A percentile compares a stretch with the other conserved stretches of the same genome.
phyloP scores from a whole-genome alignment of 202 grass and related monocot genomes.

The Elaeis oleifera region DNA sequence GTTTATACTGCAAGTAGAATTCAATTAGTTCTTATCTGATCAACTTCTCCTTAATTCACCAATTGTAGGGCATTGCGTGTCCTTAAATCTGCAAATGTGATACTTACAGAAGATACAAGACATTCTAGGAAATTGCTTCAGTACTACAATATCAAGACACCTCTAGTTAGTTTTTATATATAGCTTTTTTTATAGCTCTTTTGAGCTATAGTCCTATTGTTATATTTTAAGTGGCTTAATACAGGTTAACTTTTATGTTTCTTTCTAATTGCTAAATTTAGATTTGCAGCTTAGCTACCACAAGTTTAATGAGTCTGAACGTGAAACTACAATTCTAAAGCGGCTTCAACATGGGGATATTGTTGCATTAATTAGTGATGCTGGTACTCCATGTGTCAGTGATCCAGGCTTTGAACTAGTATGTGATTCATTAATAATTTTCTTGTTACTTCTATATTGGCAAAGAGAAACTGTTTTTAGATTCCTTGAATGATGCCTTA shows the following conservation, averaged over 20 bases:
- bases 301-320: conserved; percentile 86
- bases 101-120: conserved; percentile 94
- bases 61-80: conserved; percentile 64
- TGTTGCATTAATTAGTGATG: conserved; percentile 89
- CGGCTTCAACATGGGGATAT: conserved; percentile 83
- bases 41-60: conserved; percentile 3
- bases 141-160: conserved; percentile 86
- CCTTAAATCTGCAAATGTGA: conserved; percentile 75
- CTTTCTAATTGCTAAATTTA: conserved; percentile 5
- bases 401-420: conserved; percentile 84
- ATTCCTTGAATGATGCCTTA: no score
- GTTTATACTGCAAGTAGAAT: not conserved
- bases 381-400: conserved; percentile 88
- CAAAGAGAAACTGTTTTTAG: no score
- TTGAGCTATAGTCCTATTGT: no score
- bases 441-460: no score
- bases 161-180: conserved; percentile 56
- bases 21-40: no score
- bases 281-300: conserved; percentile 75
- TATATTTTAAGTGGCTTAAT: no score
- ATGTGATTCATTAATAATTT: conserved; percentile 11
- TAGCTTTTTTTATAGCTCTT: conserved; percentile 2
- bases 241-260: not conserved
- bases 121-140: conserved; percentile 96
- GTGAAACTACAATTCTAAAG: conserved; percentile 73